Percentiles rank a stretch among this genome's conserved stretches.
Conservation (phyloP, 2,329 filamentous ascomycete species). For the Exophiala sp. region DNA sequence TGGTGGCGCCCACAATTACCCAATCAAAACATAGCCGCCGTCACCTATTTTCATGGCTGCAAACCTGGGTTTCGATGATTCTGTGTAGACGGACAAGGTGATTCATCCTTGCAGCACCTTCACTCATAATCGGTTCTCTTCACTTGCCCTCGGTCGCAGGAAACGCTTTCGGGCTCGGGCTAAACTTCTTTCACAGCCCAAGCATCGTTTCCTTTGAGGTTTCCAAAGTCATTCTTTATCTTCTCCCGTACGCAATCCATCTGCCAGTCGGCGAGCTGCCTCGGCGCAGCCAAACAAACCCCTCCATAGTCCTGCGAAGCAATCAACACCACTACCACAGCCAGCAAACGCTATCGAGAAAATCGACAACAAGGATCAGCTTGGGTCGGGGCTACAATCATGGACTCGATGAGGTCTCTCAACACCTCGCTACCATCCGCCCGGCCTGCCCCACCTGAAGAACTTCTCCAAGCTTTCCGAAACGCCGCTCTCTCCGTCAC, state of each 20-base stretch:
- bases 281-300: slow-evolving; percentile 6
- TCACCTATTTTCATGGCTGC: not conserved
- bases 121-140: not conserved
- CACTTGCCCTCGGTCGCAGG: not conserved
- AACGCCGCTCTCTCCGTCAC: slow-evolving; percentile 89
- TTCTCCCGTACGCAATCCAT: not conserved
- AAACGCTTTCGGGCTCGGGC: not conserved
- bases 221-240: not conserved
- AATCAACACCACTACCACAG: not conserved
- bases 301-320: slow-evolving; percentile 3
- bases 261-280: slow-evolving; percentile 4
- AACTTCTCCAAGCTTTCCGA: slow-evolving; percentile 82
- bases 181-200: not conserved
- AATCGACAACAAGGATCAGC: not conserved
- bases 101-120: not conserved
- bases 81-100: not conserved
- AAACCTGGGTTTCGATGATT: not conserved
- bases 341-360: not conserved
- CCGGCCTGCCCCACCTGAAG: slow-evolving; percentile 40
- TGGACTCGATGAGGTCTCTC: slow-evolving; percentile 61
- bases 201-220: not conserved
- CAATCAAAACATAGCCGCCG: not conserved
- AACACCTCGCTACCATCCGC: slow-evolving; percentile 54
- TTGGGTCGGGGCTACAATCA: slow-evolving; percentile 31
- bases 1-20: not conserved